Base-by-base conservation (phyloP, 257 asterid species). In the Solanum chiquidenum region DNA sequence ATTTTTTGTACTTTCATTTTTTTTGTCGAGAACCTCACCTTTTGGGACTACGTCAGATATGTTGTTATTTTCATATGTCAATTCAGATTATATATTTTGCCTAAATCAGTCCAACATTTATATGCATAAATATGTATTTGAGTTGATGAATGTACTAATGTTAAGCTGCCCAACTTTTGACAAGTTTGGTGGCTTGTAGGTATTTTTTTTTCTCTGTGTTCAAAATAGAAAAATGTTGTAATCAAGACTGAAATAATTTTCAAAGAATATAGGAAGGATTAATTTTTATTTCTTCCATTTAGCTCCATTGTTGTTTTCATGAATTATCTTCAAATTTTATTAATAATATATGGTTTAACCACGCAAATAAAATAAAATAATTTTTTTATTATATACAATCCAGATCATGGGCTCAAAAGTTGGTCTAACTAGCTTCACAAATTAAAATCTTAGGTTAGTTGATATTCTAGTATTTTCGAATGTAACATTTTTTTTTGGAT, bases 121-220 rank as follows among this genome's bases (percentile, higher is more conserved):
- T n/a, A 62, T 62, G 71, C 31, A 58, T 58, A 20, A 58, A 1
- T 20, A 58, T 20, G 62, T 7, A 58, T 7, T 58, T 18, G 64
- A 55, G 64, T 55, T 18, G 1, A 55, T 55, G 4, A 52, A 58
- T 58, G 27, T 7, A 58, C 25, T 20, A 7, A 58, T 58, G 10
- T 58, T 18, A 55, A 58, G 71, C 69, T 62, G 69, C 31, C 69
- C 29, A 23, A n/a, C 29, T 62, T 23, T 62, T 60, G 69, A 60
- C 69, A n/a, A 11, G 72, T 25, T 25, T 1, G 34, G 18, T 1
- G 62, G 62, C 1, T 64, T 64, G 73, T 64, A 64, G 9, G 71
- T 0, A 4, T 11, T 4, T 5, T 40, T 42, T 25, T 64, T n/a
- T 1, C 1, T 1, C 33, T n/a, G n/a, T 5, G 0, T 11, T 55